Conservation (phyloP, 2,329 filamentous ascomycete genomes). For the Ophiostoma ips region DNA sequence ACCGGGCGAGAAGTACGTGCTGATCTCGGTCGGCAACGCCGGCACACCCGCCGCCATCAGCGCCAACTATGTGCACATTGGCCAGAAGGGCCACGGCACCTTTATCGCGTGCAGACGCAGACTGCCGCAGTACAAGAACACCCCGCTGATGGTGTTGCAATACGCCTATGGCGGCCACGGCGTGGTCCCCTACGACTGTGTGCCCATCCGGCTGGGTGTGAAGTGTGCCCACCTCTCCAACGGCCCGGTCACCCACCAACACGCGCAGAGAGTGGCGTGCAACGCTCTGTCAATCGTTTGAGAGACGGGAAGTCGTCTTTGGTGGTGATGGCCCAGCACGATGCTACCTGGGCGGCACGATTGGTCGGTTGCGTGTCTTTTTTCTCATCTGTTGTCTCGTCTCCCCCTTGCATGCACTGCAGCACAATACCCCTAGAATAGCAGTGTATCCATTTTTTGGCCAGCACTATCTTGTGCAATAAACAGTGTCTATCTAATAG, state of each 20-base stretch:
- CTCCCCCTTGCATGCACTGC: too few relatives aligned
- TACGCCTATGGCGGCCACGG: conserved; percentile 20
- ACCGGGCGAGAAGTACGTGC: neutral
- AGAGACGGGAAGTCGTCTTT: neutral
- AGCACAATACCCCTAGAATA: too few relatives aligned
- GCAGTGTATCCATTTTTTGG: too few relatives aligned
- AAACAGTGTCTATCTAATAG: too few relatives aligned
- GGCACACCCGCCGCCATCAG: conserved; percentile 4
- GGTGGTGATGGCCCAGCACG: too few relatives aligned
- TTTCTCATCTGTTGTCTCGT: too few relatives aligned
- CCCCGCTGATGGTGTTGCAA: conserved; percentile 22
- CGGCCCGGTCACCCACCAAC: conserved; percentile 26
- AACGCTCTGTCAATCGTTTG: conserved; percentile 17
- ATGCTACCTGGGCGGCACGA: too few relatives aligned
- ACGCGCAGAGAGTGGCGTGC: conserved; percentile 25
- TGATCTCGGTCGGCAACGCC: conserved; percentile 15
- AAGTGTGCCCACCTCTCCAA: conserved; percentile 26
- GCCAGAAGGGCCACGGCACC: conserved; percentile 21
- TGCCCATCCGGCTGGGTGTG: conserved; percentile 28
- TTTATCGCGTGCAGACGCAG: conserved; percentile 30
- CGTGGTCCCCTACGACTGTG: conserved; percentile 26
- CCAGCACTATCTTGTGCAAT: too few relatives aligned
- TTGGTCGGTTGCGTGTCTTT: too few relatives aligned
- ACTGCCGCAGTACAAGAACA: conserved; percentile 26
- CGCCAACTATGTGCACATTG: conserved; percentile 22